Base-by-base conservation (phyloP, 148 eudicot species). In the Chenopodium berlandieri region DNA sequence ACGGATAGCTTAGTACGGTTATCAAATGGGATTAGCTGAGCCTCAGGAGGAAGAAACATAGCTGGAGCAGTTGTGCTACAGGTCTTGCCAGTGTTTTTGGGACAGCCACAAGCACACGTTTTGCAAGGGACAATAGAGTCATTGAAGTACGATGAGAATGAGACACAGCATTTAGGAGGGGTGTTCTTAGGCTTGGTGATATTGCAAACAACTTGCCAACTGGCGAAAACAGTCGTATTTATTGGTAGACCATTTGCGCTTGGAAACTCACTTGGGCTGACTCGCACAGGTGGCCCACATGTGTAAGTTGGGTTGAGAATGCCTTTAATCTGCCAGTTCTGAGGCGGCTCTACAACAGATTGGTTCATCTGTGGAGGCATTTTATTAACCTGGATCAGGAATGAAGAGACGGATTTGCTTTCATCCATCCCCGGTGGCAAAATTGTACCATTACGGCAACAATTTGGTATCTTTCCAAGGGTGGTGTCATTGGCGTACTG, bases 31-130 rank as follows among this genome's bases (percentile, higher is more conserved):
- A 94, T 80, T 9, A 96, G 90, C 76, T 92, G 90, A 9, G 97
- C 97, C 86, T 96, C 93, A 7, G 97, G 86, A 25, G 99, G 99
- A 74, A 96, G 92, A 52, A 96, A 88, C 72, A 94, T 86, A 52
- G 99, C 99, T 1, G 92, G 94, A 50, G 92, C 84, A 31, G 84
- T 90, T 17, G 91, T 83, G 76, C 91, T 86, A 77, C 97, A 92
- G 3, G 90, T 82, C 40, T 66, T 70, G 27, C 80, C 83, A 0
- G 86, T 62, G 67, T 78, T 68, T 48, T 64, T 46, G 0, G 89
- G 85, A 82, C 97, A 92, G 37, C 94, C 94, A 82, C 94, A 91
- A 19, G 94, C 94, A 65, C 97, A 92, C 4, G 94, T 91, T 1
- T 81, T 85, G 84, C 97, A 89, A 1, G 82, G 90, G 78, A 88